These are phyloP conservation scores for Kodamaea ohmeri DNA, from an alignment of 1,139 yeast species.

Conservation along the genomic window DNA sequence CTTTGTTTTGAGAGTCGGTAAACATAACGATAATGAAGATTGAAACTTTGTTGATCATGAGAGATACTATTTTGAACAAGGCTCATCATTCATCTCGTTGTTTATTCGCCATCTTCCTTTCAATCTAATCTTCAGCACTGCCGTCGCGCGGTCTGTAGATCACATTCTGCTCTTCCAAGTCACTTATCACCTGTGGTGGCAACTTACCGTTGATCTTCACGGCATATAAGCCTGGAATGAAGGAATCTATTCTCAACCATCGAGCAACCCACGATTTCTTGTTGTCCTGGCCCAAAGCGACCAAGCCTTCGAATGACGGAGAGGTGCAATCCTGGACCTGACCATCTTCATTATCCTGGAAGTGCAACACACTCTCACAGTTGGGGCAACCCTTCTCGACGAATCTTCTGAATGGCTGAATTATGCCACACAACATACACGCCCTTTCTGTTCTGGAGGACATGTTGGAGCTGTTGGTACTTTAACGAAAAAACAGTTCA, in stretches of 20 bases:
- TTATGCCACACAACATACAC: slow-evolving; percentile 94
- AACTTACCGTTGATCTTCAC: slow-evolving; percentile 89
- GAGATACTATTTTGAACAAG: too few relatives aligned
- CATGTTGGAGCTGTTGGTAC: slow-evolving; percentile 28
- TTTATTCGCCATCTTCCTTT: neutral
- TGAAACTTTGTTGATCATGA: too few relatives aligned
- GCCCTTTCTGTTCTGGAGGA: slow-evolving; percentile 82
- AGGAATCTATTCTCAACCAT: slow-evolving; percentile 91
- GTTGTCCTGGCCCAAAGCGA: slow-evolving; percentile 81
- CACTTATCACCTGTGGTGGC: slow-evolving; percentile 80
- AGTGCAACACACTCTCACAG: slow-evolving; percentile 82
- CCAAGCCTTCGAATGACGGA: slow-evolving; percentile 93
- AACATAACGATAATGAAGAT: too few relatives aligned
- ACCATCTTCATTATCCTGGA: slow-evolving; percentile 78
- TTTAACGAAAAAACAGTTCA: slow-evolving; percentile 3
- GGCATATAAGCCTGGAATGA: slow-evolving; percentile 88
- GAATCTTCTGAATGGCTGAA: slow-evolving; percentile 73
- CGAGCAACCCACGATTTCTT: slow-evolving; percentile 93
- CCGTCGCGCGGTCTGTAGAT: slow-evolving; percentile 96
- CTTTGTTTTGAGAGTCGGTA: too few relatives aligned
- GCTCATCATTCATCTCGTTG: neutral
- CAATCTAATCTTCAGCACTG: slow-evolving; percentile 68
- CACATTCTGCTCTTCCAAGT: slow-evolving; percentile 68
- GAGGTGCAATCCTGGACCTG: slow-evolving; percentile 90
- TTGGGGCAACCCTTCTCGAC: slow-evolving; percentile 93